phyloP scores from a whole-genome alignment of 371 early-diverging fungal species.

The Mortierella sp. region DNA sequence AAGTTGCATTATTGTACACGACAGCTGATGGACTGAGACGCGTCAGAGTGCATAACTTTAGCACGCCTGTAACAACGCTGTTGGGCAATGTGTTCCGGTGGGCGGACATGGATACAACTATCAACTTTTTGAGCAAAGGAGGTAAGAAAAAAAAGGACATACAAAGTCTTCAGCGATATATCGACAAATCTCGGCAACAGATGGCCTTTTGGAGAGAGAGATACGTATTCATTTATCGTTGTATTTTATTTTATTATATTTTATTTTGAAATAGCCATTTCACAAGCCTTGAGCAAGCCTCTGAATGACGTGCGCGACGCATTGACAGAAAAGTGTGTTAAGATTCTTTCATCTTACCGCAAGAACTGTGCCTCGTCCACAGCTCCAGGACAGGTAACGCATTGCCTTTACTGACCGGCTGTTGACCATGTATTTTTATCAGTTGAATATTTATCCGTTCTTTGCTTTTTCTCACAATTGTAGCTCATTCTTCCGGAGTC shows the following conservation, averaged over 20 bases:
- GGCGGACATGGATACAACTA: slow-evolving; percentile 93
- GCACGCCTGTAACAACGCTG: slow-evolving; percentile 80
- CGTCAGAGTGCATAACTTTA: slow-evolving; percentile 91
- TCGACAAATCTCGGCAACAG: too few species aligned
- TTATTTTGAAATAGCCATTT: slow-evolving; percentile 59
- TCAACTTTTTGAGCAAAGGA: slow-evolving; percentile 85
- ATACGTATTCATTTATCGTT: too few species aligned
- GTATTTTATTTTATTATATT: too few species aligned
- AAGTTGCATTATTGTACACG: slow-evolving; percentile 94
- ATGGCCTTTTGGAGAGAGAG: too few species aligned
- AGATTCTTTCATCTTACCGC: slow-evolving; percentile 92
- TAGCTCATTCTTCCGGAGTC: slow-evolving; percentile 95
- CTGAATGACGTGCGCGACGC: slow-evolving; percentile 86
- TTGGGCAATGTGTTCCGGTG: slow-evolving; percentile 87
- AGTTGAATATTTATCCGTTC: too few species aligned
- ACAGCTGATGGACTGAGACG: slow-evolving; percentile 89
- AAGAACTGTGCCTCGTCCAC: slow-evolving; percentile 91
- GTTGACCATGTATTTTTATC: too few species aligned
- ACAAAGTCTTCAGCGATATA: too few species aligned
- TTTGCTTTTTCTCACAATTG: background rate
- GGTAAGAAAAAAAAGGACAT: slow-evolving; percentile 61
- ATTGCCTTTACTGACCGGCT: slow-evolving; percentile 71
- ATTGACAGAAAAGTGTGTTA: slow-evolving; percentile 88
- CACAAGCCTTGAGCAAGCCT: slow-evolving; percentile 72
- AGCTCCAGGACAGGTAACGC: slow-evolving; percentile 85